Base-by-base conservation (phyloP, 179 eudicot genomes). In the Vitellaria paradoxa region DNA sequence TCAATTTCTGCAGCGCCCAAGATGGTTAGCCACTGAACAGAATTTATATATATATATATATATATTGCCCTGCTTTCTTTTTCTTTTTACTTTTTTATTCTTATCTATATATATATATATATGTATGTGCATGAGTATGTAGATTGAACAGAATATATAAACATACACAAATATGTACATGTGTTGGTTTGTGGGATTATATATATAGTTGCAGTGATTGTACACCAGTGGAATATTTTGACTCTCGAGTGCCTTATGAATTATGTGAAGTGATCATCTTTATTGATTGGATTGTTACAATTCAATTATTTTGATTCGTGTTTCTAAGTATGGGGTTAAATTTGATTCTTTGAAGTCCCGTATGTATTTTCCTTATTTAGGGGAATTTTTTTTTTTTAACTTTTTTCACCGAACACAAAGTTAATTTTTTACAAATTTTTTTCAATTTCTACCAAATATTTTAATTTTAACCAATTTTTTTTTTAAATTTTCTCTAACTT, bases 1-100 rank as follows among this genome's bases (percentile, higher is more conserved):
- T 89, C 73, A 87, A 89, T 65, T 91, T 70, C 63, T 42, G 69
- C 40, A 80, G 64, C 62, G 81, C 90, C 45, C 91, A 89, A 21
- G 91, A 91, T 75, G 94, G 94, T 90, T 14, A 10, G 75, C 23
- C 21, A 21, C n/a, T 56, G 55, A 18, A 23, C 20, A n/a, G n/a
- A n/a, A n/a, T n/a, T n/a, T n/a, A n/a, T n/a, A n/a, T n/a, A n/a
- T n/a, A n/a, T n/a, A n/a, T n/a, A n/a, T n/a, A n/a, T n/a, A n/a
- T n/a, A n/a, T n/a, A n/a, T 30, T 30, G 37, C 37, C 37, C 37
- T 30, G n/a, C n/a, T n/a, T n/a, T n/a, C n/a, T 30, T 2, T 2
- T 30, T 30, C 2, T 30, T 30, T 30, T 30, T 30, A 30, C 37
- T 30, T 30, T 30, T 30, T 30, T 30, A 30, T 30, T 30, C 37